Base-by-base conservation (phyloP, 768 basidiomycete genomes). In the Trametes villosa region DNA sequence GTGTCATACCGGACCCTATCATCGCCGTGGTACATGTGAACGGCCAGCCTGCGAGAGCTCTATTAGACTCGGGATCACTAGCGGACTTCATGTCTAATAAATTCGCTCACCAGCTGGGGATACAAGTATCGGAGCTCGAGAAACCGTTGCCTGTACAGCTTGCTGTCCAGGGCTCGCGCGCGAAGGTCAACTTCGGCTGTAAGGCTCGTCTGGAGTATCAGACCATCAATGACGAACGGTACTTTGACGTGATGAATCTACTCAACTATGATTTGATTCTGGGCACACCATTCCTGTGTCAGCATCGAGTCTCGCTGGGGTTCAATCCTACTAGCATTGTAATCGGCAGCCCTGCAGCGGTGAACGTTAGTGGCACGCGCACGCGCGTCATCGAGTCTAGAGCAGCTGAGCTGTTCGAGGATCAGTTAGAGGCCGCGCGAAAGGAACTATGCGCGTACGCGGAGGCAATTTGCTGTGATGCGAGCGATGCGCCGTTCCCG, bases 261-360 rank as follows among this genome's bases (percentile, higher is more conserved):
- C 62, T 67, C 0, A 62, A 50, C 27, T 65, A 70, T 53, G 65
- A 70, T 27, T 18, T 69, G 4, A 66, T 71, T 11, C 50, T 71
- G 13, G 68, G 72, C 6, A 71, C 69, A 2, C 71, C 69, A 7
- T 72, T 72, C 41, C 26, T 70, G 5, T 66, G 27, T 20, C 54
- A 56, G 33, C 44, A 44, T 22, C 42, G 20, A 6, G n/a, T 44
- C 40, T 27, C 46, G 30, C 30, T 48, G n/a, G 46, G 46, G 7
- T 48, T 48, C 24, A 48, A 48, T 31, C 46, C 46, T 20, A 48
- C 30, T 7, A 46, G 13, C 30, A 13, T 34, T 7, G 33, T 7
- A 13, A 13, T 34, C 13, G 33, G 33, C 8, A 34, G 33, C 33
- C 38, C 30, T 3, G 12, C 24, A 20, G 46, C 46, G 30, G 6